Evolutionary conservation across 2,329 filamentous ascomycete species (phyloP), one percentile per base, ranked within the genome.

Genomic region (Penicillium thymicola): DNA sequence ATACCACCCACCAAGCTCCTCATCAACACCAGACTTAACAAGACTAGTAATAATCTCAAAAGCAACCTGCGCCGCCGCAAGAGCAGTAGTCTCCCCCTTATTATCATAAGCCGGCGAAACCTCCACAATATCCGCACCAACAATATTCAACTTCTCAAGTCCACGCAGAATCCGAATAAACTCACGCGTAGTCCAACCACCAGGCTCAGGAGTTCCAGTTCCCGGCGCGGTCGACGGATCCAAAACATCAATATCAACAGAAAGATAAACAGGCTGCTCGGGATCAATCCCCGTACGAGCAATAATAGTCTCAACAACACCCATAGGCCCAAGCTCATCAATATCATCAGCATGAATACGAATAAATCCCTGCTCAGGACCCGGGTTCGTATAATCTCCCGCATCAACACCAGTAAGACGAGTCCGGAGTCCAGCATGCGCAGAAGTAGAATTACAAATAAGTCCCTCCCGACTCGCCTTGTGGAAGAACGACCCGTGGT

Each of bases 401-500:
- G 82, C 87, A 65, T 85, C 85, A 42, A 78, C 75, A 40, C 86
- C 87, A 0, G 84, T 85, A 5, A 96, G 79, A 2, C 90, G 82
- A 0, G 90, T 95, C 43, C 92, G 86, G 49, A 96, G 78, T 1
- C 92, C 92, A 0, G 90, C 92, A 72, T 96, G 92, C 6, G 94
- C 89, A 23, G 85, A 89, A 0, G 84, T 87, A 14, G 80, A 77
- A 72, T 93, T 92, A 58, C 84, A 81, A 56, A 96, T 86, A 27
- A 96, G 77, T 0, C 89, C 90, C 72, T 96, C 92, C 30, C 86
- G 85, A 47, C 87, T 86, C 6, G 92, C 92, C 64, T 93, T 83
- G 88, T 90, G 93, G 80, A 96, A 96, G 86, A 96, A 94, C 64
- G 85, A 90, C 5, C 92, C 92, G 73, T 96, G 92, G 68, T 87